A percentile compares a stretch with the other conserved stretches of the same genome.
Evolutionary conservation across 176 grass and related monocot species (phyloP).

Genomic region (Zoysia pacifica): DNA sequence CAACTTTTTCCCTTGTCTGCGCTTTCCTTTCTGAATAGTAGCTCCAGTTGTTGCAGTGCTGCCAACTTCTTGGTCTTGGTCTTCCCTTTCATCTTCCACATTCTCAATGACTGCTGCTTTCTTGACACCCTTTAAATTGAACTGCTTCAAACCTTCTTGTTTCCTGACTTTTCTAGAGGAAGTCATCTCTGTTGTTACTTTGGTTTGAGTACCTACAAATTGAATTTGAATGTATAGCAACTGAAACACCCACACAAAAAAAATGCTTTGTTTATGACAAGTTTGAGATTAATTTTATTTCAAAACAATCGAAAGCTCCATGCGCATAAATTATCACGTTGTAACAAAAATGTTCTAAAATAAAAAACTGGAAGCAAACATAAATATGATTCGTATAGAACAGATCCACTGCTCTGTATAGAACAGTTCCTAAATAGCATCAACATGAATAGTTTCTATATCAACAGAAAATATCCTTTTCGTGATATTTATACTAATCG

Average conservation of each 20-base stretch:
- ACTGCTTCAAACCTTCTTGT: slow-evolving; percentile 23
- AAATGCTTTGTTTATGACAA: background rate
- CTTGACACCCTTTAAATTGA: background rate
- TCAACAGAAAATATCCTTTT: background rate
- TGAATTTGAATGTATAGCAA: slow-evolving; percentile 19
- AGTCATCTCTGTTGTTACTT: slow-evolving; percentile 26
- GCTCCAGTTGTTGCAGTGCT: slow-evolving; percentile 32
- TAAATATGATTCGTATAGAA: slow-evolving; percentile 12
- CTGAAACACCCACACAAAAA: background rate
- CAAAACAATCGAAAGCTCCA: background rate
- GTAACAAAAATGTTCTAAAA: slow-evolving; percentile 18
- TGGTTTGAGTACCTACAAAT: slow-evolving; percentile 10
- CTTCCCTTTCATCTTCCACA: background rate
- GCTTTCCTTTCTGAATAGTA: slow-evolving; percentile 35
- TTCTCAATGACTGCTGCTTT: slow-evolving; percentile 4
- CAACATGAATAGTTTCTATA: slow-evolving; percentile 9
- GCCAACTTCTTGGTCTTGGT: slow-evolving; percentile 32
- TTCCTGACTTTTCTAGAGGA: slow-evolving; percentile 46
- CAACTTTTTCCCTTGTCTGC: slow-evolving; percentile 13
- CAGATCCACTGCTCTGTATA: slow-evolving; percentile 20
- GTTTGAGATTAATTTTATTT: slow-evolving; percentile 8
- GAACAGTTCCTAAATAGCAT: slow-evolving; percentile 16
- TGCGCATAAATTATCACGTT: background rate
- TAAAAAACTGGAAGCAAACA: background rate
- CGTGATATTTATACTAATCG: slow-evolving; percentile 11